Base-by-base conservation (phyloP, 2,329 filamentous ascomycete genomes). In the Colletotrichum liaoningense region DNA sequence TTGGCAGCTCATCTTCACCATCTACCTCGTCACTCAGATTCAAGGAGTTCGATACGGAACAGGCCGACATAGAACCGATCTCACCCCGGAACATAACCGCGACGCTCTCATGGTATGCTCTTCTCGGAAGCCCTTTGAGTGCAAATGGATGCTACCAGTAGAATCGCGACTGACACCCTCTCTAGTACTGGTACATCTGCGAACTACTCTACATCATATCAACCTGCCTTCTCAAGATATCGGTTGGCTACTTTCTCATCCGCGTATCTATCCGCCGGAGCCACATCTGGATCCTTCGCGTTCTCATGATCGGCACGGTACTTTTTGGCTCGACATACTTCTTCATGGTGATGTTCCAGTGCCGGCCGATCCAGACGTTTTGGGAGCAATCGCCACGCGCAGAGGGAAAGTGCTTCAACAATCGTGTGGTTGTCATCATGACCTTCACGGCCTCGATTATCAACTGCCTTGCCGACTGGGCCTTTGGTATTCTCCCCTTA, bases 241-340 rank as follows among this genome's bases (percentile, higher is more conserved):
- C 84, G 28, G 84, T 86, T 72, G 83, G 82, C 19, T 81, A 78
- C 71, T 84, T 86, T 67, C 79, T 86, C 33, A 79, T 85, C 16
- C 84, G 85, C 66, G 81, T 86, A 64, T 82, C 83, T 14, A 77
- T 82, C 70, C 77, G 79, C 19, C 79, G 77, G n/a, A 22, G 60
- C 49, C 74, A 86, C 69, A 75, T 79, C 24, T 79, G 78, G 77
- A 82, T 84, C 62, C 73, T 86, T 26, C 81, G 83, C 63, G 28
- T 75, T 1, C 80, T 82, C n/a, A 80, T 83, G 73, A 62, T 77
- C 49, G 75, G 80, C 63, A 84, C 83, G 14, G 77, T 83, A 19
- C 67, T 82, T 57, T 82, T 82, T 14, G 83, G 83, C 56, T n/a
- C 80, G 24, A 76, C 79, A 38, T 86, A 85, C 73, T 84, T 86